A percentile compares a stretch with the other conserved stretches of the same genome.
These are phyloP conservation scores for Agaricales sp. DNA, from an alignment of 1,284 basidiomycete species.

Conservation along the genomic window DNA sequence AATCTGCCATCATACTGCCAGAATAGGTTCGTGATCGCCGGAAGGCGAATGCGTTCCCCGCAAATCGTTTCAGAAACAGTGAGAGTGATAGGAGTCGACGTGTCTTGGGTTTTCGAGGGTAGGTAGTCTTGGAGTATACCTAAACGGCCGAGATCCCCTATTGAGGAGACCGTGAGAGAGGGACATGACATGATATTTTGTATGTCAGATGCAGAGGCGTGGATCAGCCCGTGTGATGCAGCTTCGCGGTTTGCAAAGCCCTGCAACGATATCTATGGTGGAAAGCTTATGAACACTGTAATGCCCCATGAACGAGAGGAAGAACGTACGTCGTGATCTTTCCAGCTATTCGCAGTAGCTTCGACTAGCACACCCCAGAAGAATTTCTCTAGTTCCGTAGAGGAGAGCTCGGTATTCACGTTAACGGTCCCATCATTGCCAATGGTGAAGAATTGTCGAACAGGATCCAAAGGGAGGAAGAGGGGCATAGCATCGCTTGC, in stretches of 20 bases:
- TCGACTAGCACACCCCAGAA: slow-evolving; percentile 11
- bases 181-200: slow-evolving; percentile 6
- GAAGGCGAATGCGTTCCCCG: slow-evolving; percentile 8
- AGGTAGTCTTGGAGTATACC: slow-evolving; percentile 5
- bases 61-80: slow-evolving; percentile 9
- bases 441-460: slow-evolving; percentile 2
- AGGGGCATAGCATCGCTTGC: slow-evolving; percentile 10
- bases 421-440: slow-evolving; percentile 1
- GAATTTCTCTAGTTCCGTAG: no score
- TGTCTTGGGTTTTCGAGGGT: slow-evolving; percentile 6
- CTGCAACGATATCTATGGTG: background rate
- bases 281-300: background rate
- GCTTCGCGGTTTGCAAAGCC: background rate
- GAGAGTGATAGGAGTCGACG: no score
- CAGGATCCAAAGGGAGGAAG: slow-evolving; percentile 4
- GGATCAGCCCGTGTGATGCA: slow-evolving; percentile 2
- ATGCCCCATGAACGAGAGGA: background rate
- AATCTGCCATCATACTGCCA: slow-evolving; percentile 10
- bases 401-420: background rate
- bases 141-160: slow-evolving; percentile 11
- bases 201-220: slow-evolving; percentile 6
- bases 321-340: slow-evolving; percentile 8
- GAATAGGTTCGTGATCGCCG: slow-evolving; percentile 9
- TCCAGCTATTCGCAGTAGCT: slow-evolving; percentile 9
- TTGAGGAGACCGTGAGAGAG: slow-evolving; percentile 9